These are phyloP conservation scores for Biscutella auriculata DNA, from an alignment of 441 rosid genomes.

Conservation along the genomic window DNA sequence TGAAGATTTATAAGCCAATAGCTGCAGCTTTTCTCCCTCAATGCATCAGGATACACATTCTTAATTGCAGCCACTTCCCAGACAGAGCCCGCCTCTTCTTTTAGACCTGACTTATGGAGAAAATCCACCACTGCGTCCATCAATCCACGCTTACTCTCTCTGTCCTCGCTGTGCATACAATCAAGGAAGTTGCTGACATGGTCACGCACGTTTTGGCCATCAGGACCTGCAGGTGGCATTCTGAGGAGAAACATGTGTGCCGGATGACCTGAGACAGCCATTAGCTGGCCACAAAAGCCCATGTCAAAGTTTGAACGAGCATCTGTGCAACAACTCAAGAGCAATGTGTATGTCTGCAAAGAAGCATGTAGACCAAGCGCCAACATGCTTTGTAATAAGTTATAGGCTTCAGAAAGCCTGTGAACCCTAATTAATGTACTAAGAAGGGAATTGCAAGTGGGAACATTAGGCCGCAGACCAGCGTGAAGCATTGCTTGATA, in stretches of 20 bases:
- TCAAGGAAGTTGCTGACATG: slow-evolving; percentile 71
- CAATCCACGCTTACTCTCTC: slow-evolving; percentile 92
- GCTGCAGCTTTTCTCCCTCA: slow-evolving; percentile 62
- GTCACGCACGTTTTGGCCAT: slow-evolving; percentile 81
- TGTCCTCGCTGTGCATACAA: slow-evolving; percentile 82
- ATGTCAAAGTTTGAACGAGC: slow-evolving; percentile 54
- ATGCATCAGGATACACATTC: slow-evolving; percentile 76
- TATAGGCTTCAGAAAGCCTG: slow-evolving; percentile 57
- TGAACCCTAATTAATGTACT: slow-evolving; percentile 72
- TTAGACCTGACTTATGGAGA: slow-evolving; percentile 84
- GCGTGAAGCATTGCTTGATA: slow-evolving; percentile 71
- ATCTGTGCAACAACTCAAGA: slow-evolving; percentile 78
- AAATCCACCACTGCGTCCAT: slow-evolving; percentile 84
- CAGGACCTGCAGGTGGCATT: slow-evolving; percentile 77
- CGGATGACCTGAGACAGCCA: slow-evolving; percentile 78
- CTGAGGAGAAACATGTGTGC: slow-evolving; percentile 66
- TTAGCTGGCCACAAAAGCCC: slow-evolving; percentile 67
- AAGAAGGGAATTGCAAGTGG: slow-evolving; percentile 90
- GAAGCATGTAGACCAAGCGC: slow-evolving; percentile 58
- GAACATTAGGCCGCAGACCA: slow-evolving; percentile 75
- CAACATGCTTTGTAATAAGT: slow-evolving; percentile 63
- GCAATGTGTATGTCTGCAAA: slow-evolving; percentile 75
- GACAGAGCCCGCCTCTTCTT: slow-evolving; percentile 87
- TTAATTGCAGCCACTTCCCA: slow-evolving; percentile 83
- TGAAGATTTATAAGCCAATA: slow-evolving; percentile 93